Base-by-base conservation (phyloP, 768 basidiomycete species). In the Phanerochaete sordida region DNA sequence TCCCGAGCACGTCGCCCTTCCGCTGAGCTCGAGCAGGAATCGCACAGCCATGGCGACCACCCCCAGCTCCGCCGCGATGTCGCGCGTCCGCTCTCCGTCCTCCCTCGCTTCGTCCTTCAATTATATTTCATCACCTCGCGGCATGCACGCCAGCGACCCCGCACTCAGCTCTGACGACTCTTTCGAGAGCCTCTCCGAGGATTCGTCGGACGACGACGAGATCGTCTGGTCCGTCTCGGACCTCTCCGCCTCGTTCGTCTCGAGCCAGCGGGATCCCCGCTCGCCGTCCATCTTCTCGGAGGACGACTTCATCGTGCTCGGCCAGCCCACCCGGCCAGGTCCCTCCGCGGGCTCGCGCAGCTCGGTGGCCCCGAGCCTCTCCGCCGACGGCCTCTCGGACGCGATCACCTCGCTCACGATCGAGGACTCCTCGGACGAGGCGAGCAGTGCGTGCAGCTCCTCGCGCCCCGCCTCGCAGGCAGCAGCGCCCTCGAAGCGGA, bases 301-400 rank as follows among this genome's bases (percentile, higher is more conserved):
- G 64, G 77, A 81, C 49, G 84, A 84, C 57, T 83, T 80, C 66
- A 78, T 84, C 52, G 68, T 84, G 55, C 72, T 84, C 58, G 76
- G 72, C 61, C 65, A 71, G 71, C 76, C 43, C 4, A 48, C 9
- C 37, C 33, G 35, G 11, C 67, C 68, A 56, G 56, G 57, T 53
- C 53, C 59, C 45, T n/a, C 30, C 37, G 44, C 61, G 23, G 26
- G 56, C 8, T 7, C 43, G 3, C 27, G 49, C 13, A 45, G 50
- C 47, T 57, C 56, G 24, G 43, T 28, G 15, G 7, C 46, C 4
- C 31, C 48, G n/a, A 62, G 61, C 65, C 63, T 55, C 27, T 13
- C 53, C 9, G 21, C 13, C 19, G 61, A 58, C 24, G 57, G 30
- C 21, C 30, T 64, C n/a, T 56, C 59, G 5, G 49, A 64, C 15